Evolutionary conservation across 257 asterid genomes (phyloP).

Genomic region (Salvia hispanica): DNA sequence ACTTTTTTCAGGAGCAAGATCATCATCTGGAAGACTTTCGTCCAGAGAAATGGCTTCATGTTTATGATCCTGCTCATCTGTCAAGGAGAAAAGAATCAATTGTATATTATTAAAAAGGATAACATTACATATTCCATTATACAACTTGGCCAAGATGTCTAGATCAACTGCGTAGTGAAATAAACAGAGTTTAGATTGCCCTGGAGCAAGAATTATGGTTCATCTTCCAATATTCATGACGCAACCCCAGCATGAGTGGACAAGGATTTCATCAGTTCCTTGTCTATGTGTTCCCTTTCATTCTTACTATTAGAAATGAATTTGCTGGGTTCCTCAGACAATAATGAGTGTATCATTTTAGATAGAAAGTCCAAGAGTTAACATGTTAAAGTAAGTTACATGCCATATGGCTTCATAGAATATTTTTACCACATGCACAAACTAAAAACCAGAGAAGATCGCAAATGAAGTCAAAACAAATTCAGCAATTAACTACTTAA

Average conservation of each 20-base stretch:
- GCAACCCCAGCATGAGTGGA: background rate
- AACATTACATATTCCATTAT: background rate
- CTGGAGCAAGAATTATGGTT: background rate
- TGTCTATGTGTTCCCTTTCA: background rate
- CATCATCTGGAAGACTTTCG: slow-evolving; percentile 53
- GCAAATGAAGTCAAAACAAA: slow-evolving; percentile 6
- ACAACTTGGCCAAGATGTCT: slow-evolving; percentile 7
- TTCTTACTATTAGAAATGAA: background rate
- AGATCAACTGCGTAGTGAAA: background rate
- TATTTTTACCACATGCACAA: slow-evolving; percentile 4
- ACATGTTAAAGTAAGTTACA: slow-evolving; percentile 7
- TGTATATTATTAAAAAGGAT: slow-evolving; percentile 20
- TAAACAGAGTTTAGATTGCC: background rate
- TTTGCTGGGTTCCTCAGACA: background rate
- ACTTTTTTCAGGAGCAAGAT: slow-evolving; percentile 37
- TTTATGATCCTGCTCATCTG: slow-evolving; percentile 48
- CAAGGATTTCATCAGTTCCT: background rate
- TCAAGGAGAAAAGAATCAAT: slow-evolving; percentile 29
- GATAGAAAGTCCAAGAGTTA: slow-evolving; percentile 13
- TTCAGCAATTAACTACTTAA: slow-evolving; percentile 11
- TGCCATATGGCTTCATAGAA: background rate
- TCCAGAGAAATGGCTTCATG: slow-evolving; percentile 44
- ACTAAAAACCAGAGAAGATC: slow-evolving; percentile 16
- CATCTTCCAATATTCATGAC: background rate
- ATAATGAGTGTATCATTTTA: slow-evolving; percentile 11